Base-by-base conservation (phyloP, 2,329 filamentous ascomycete genomes). In the Venturia pyrina region DNA sequence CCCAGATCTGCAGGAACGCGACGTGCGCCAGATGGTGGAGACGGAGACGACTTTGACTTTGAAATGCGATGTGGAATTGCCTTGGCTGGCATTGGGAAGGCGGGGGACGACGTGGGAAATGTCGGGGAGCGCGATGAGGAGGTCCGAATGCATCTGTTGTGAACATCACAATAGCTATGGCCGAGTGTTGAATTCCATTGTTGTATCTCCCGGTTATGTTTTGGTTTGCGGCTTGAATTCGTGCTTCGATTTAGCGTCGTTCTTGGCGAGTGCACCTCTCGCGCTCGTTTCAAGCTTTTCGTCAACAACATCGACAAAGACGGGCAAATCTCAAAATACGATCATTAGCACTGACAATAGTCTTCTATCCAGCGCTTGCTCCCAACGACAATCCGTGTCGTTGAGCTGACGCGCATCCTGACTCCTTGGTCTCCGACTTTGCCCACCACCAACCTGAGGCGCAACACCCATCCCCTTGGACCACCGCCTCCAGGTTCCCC, bases 1-100 rank as follows among this genome's bases (percentile, higher is more conserved):
- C 32, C 28, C 32, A 59, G 53, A 59, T 59, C 53, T 59, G 53
- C 53, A 59, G 53, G 53, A 59, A 59, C 53, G 53, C 53, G 53
- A 34, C 50, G 24, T 57, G 50, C 50, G 50, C 34, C 50, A 57
- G 50, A 59, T 59, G 15, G 53, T 19, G 53, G 32, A 59, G 53
- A 59, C 15, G 5, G 53, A 59, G 8, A 8, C 5, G 32, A n/a
- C 15, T 19, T 59, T 59, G 28, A 21, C 7, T 13, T 5, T 32
- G 19, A 59, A 59, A 59, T 59, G 28, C 53, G 5, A 37, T 10
- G 17, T 37, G 28, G 53, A 59, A 59, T 59, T 59, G 53, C 28
- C 53, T 59, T 59, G 32, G 53, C 1, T 21, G 28, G 5, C 32
- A 11, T 34, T 34, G 53, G 28, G 53, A 59, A 59, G 32, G 13